These are phyloP conservation scores for Musa troglodytarum DNA, from an alignment of 176 grass and related monocot species.

Conservation along the genomic window DNA sequence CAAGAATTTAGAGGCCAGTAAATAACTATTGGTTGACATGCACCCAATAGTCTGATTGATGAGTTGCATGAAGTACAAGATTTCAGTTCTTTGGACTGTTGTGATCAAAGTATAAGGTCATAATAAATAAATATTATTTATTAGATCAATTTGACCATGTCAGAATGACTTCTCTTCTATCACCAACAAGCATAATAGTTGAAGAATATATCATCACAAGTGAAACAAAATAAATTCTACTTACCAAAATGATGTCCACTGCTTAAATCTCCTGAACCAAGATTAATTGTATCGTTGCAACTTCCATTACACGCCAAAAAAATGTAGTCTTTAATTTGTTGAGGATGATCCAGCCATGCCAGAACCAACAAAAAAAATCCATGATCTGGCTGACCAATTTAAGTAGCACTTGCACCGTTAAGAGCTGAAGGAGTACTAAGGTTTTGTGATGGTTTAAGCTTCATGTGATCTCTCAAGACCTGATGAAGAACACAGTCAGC, in stretches of 20 bases:
- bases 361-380: constrained; percentile 13
- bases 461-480: constrained; percentile 28
- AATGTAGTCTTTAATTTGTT: background rate
- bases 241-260: constrained; percentile 2
- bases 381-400: background rate
- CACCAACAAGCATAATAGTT: background rate
- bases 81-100: too few species aligned
- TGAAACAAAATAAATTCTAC: background rate
- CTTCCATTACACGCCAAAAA: background rate
- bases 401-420: constrained; percentile 10
- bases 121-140: too few species aligned
- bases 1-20: too few species aligned
- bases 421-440: constrained; percentile 30
- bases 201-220: too few species aligned
- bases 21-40: too few species aligned
- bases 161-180: too few species aligned
- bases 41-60: too few species aligned
- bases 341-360: background rate
- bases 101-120: too few species aligned
- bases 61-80: too few species aligned
- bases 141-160: too few species aligned
- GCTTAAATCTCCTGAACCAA: constrained; percentile 6
- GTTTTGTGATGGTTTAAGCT: constrained; percentile 1
- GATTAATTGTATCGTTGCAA: constrained; percentile 1
- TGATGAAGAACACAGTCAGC: constrained; percentile 38